phyloP scores from a whole-genome alignment of 2,329 filamentous ascomycete species.

The Zalaria obscura region DNA sequence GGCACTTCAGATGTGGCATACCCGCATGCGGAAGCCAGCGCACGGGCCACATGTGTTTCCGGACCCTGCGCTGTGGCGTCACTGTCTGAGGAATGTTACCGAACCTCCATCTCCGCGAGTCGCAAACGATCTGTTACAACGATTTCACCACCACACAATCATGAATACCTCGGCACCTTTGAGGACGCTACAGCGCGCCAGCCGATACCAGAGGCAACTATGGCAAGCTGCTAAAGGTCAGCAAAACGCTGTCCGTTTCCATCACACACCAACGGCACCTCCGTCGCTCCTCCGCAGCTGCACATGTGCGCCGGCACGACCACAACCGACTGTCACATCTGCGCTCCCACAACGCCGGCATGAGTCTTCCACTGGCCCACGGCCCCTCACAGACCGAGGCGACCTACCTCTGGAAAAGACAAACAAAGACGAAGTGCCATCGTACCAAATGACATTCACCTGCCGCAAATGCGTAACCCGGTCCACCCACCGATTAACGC shows the following conservation, averaged over 20 bases:
- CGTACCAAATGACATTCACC: constrained; percentile 84
- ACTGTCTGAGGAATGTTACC: too few species aligned
- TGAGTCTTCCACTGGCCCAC: constrained; percentile 4
- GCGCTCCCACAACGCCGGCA: constrained; percentile 5
- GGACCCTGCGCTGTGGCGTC: too few species aligned
- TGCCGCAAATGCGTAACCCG: constrained; percentile 65
- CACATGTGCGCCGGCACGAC: constrained; percentile 11
- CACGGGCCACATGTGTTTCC: too few species aligned
- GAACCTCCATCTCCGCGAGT: background rate
- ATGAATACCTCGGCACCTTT: background rate
- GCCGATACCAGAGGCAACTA: background rate
- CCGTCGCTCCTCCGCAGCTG: constrained; percentile 9
- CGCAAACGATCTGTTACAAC: background rate
- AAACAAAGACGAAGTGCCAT: constrained; percentile 34
- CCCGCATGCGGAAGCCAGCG: too few species aligned
- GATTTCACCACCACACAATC: background rate
- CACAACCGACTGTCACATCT: constrained; percentile 5
- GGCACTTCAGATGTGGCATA: too few species aligned
- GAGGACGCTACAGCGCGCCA: background rate
- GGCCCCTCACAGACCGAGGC: constrained; percentile 15
- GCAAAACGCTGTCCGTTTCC: background rate
- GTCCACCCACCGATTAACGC: constrained; percentile 74
- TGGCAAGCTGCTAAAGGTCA: background rate
- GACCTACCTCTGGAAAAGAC: constrained; percentile 1
- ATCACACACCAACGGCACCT: constrained; percentile 1